Conservation (phyloP, 352 stramenopile species). For the Globisporangium lucens region DNA sequence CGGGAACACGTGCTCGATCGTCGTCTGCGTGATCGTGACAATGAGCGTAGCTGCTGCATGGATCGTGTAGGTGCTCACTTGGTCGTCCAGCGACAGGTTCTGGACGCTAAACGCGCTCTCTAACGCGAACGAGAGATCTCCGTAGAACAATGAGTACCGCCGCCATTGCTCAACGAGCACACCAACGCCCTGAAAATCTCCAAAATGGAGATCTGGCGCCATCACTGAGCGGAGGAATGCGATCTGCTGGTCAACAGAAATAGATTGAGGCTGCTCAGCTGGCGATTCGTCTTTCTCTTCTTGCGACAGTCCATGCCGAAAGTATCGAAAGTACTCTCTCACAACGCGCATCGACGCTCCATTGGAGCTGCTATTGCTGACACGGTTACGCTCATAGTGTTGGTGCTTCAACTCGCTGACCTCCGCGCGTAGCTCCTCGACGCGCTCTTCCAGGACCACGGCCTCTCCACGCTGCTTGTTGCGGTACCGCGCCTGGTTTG, state of each 20-base stretch:
- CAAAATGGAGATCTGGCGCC: slow-evolving; percentile 11
- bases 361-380: not conserved
- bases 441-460: slow-evolving; percentile 27
- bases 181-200: slow-evolving; percentile 10
- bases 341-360: slow-evolving; percentile 17
- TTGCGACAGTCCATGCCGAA: slow-evolving; percentile 17
- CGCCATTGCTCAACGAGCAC: slow-evolving; percentile 19
- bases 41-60: not conserved
- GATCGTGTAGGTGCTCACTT: not conserved
- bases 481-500: slow-evolving; percentile 56
- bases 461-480: slow-evolving; percentile 43
- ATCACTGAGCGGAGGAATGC: slow-evolving; percentile 19
- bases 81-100: no score
- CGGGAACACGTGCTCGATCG: slow-evolving; percentile 10
- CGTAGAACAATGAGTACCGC: slow-evolving; percentile 11
- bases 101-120: not conserved
- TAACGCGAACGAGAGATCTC: not conserved
- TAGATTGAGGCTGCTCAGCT: not conserved
- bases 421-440: slow-evolving; percentile 32
- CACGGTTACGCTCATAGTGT: slow-evolving; percentile 7
- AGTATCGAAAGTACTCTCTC: slow-evolving; percentile 21
- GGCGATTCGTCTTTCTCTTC: not conserved
- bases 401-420: slow-evolving; percentile 28
- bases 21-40: slow-evolving; percentile 1
- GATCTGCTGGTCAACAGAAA: slow-evolving; percentile 2